A percentile compares a stretch with the other conserved stretches of the same genome.
phyloP scores from a whole-genome alignment of 2,329 filamentous ascomycete species.

The Calonectria pseudoturangicola region DNA sequence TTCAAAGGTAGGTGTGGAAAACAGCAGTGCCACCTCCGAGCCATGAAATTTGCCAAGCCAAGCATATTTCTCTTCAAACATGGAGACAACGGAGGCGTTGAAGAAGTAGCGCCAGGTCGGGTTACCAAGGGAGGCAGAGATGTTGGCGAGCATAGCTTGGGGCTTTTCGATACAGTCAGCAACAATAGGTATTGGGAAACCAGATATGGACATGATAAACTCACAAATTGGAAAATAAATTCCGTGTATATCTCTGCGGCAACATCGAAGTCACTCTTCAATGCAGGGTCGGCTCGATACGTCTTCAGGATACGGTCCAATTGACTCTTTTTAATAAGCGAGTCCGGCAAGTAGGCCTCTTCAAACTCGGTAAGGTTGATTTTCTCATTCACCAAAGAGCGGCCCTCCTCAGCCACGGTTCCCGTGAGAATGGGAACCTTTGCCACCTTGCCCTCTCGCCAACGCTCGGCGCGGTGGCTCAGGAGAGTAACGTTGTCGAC shows the following conservation, averaged over 20 bases:
- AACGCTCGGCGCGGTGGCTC: constrained; percentile 43
- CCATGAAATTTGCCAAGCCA: constrained; percentile 55
- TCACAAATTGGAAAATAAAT: constrained; percentile 54
- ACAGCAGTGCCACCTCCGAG: constrained; percentile 52
- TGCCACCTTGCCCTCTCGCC: constrained; percentile 43
- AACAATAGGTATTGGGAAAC: neutral
- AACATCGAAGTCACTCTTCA: constrained; percentile 52
- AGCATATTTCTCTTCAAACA: constrained; percentile 44
- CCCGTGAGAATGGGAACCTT: constrained; percentile 52
- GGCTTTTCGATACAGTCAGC: constrained; percentile 47
- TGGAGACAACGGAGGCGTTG: constrained; percentile 50
- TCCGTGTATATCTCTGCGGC: constrained; percentile 54
- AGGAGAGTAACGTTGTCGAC: constrained; percentile 48
- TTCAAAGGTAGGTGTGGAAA: constrained; percentile 46
- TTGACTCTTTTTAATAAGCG: constrained; percentile 39
- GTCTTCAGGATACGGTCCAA: constrained; percentile 41
- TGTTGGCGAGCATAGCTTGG: constrained; percentile 49
- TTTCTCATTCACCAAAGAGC: constrained; percentile 49
- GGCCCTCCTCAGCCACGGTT: constrained; percentile 52
- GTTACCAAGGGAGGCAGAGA: constrained; percentile 43
- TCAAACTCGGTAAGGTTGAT: constrained; percentile 48
- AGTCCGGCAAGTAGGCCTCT: constrained; percentile 40
- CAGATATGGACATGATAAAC: constrained; percentile 15
- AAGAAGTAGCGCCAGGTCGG: constrained; percentile 55
- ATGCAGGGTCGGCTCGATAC: constrained; percentile 41